Evolutionary conservation across 1,139 yeast species (phyloP), one percentile per base, ranked within the genome.

Genomic region (Waltiozyma sp.): DNA sequence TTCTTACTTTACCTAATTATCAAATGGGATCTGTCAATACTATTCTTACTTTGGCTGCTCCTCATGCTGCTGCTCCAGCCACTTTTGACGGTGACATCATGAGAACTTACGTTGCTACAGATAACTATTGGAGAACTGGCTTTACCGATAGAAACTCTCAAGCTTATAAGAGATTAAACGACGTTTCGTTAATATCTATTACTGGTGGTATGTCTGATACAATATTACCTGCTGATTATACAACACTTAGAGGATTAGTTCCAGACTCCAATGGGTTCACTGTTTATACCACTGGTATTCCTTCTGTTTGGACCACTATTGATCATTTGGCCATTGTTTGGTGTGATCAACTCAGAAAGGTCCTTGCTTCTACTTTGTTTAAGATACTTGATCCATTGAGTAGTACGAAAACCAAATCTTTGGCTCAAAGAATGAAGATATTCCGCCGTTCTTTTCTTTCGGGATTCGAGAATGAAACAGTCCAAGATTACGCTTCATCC

Each of bases 291-390:
- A 80, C 91, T 0, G 88, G 95, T 0, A 83, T 91, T 10, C 96
- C 96, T 0, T 73, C 72, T 8, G 96, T 91, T 0, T 91, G 97
- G 96, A 81, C 96, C 0, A 85, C 96, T 0, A 78, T 89, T 39
- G 98, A 93, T 60, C 99, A 93, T 63, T 70, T 88, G 52, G 97
- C 98, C 0, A 80, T 93, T 43, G 95, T 89, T 1, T 93, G 99
- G 99, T 93, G 99, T 63, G 84, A 80, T 47, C 97, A 91, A 59
- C 64, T 88, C 37, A 72, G 98, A 43, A 68, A 72, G 38, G 75
- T 72, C 8, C 52, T 91, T 3, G 82, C 85, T 13, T 66, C 69
- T 39, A 64, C 78, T 0, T 57, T 93, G 28, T 63, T 85, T 39
- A 81, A 75, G 37, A 68, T 83, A 16, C 73, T 76, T 3, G 83